A percentile compares a stretch with the other conserved stretches of the same genome.
Conservation (phyloP, 306 rosid genomes). For the Casuarina cunninghamiana region DNA sequence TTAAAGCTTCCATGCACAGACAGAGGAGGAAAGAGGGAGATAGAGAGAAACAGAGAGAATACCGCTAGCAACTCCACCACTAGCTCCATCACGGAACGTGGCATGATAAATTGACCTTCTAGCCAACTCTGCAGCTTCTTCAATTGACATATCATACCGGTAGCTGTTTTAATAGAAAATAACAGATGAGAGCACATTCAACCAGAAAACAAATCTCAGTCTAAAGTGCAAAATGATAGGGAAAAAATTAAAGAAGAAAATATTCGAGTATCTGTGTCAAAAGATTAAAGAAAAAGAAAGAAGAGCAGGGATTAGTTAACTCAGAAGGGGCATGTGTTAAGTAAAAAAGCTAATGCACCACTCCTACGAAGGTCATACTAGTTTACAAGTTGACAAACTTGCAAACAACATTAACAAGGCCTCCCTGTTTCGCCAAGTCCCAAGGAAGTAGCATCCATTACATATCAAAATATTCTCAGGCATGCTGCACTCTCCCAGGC, state of each 20-base stretch:
- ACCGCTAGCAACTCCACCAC: slow-evolving; percentile 99
- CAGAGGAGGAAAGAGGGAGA: background rate
- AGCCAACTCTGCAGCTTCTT: slow-evolving; percentile 89
- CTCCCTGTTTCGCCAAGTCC: background rate
- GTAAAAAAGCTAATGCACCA: background rate
- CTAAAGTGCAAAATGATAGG: background rate
- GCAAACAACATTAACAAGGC: background rate
- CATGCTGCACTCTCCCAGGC: background rate
- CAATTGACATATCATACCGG: slow-evolving; percentile 67
- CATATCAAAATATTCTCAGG: background rate
- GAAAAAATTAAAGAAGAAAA: background rate
- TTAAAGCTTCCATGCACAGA: background rate
- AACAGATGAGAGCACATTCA: background rate
- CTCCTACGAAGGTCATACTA: background rate
- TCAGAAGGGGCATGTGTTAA: background rate
- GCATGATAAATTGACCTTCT: slow-evolving; percentile 91
- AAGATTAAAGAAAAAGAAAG: background rate
- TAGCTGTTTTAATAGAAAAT: slow-evolving; percentile 44
- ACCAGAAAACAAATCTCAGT: background rate
- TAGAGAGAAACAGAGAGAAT: slow-evolving; percentile 9
- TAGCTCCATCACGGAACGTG: slow-evolving; percentile 94
- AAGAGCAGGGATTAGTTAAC: background rate
- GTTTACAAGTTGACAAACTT: background rate
- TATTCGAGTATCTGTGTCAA: background rate
- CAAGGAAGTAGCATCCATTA: background rate